Evolutionary conservation across 441 rosid genomes (phyloP).

Genomic region (Populus trichocarpa): DNA sequence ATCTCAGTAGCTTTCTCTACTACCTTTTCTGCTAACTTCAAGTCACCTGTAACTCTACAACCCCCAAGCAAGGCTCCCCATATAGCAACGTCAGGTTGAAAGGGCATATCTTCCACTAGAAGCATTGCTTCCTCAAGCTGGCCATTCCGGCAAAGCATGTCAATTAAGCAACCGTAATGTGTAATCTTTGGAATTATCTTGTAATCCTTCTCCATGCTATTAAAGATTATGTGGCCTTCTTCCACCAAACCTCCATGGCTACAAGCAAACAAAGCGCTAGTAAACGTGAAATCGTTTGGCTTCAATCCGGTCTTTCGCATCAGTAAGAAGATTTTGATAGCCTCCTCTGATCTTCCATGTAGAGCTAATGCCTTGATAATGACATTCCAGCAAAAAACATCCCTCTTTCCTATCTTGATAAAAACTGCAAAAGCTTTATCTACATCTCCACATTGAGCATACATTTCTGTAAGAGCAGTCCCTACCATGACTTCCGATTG

Average conservation of each 20-base stretch:
- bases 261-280: conserved; percentile 32
- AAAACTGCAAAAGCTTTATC: conserved; percentile 24
- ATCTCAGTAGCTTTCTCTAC: conserved; percentile 20
- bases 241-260: conserved; percentile 33
- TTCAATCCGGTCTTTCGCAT: conserved; percentile 24
- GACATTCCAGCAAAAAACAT: conserved; percentile 36
- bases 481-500: conserved; percentile 19
- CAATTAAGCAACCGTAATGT: conserved; percentile 28
- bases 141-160: conserved; percentile 32
- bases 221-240: conserved; percentile 27
- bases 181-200: conserved; percentile 25
- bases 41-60: conserved; percentile 25
- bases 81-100: conserved; percentile 28
- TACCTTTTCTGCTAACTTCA: conserved; percentile 22
- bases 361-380: conserved; percentile 34
- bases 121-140: conserved; percentile 27
- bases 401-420: conserved; percentile 24
- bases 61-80: conserved; percentile 37
- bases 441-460: conserved; percentile 28
- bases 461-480: conserved; percentile 31
- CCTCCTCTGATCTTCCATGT: conserved; percentile 29
- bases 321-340: conserved; percentile 21
- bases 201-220: conserved; percentile 22
- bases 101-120: conserved; percentile 25
- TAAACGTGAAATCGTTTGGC: conserved; percentile 34